Percentiles rank a stretch among this genome's conserved stretches.
Conservation (phyloP, 805 yeast species). For the Metschnikowia hibisci region DNA sequence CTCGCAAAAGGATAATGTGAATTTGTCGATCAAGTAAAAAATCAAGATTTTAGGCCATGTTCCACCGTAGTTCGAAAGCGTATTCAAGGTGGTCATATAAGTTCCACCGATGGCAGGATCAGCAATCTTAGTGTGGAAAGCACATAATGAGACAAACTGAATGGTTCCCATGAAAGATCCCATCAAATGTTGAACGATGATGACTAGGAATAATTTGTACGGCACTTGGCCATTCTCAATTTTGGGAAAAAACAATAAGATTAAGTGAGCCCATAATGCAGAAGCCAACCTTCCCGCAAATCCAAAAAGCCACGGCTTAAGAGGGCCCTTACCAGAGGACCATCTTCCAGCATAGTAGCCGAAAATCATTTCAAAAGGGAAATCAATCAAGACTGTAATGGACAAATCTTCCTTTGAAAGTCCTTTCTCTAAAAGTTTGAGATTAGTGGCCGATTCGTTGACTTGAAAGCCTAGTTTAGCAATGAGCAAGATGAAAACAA, state of each 20-base stretch:
- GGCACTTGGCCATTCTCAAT: conserved; percentile 40
- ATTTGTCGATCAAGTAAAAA: conserved; percentile 71
- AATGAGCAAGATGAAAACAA: conserved; percentile 69
- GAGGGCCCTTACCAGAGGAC: conserved; percentile 75
- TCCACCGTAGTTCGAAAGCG: conserved; percentile 90
- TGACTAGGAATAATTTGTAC: conserved; percentile 56
- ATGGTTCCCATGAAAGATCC: conserved; percentile 92
- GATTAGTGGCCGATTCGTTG: conserved; percentile 91
- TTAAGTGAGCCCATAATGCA: conserved; percentile 69
- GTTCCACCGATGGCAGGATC: conserved; percentile 97
- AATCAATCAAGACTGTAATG: conserved; percentile 86
- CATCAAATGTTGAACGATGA: conserved; percentile 76
- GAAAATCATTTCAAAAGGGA: conserved; percentile 91
- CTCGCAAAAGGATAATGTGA: conserved; percentile 64
- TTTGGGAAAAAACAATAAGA: conserved; percentile 69
- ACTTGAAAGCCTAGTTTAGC: conserved; percentile 93
- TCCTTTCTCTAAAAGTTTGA: conserved; percentile 87
- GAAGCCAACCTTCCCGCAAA: conserved; percentile 76
- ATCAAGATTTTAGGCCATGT: conserved; percentile 94
- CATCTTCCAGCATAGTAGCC: conserved; percentile 96
- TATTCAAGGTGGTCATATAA: conserved; percentile 93
- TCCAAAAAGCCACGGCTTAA: conserved; percentile 87
- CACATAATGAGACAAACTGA: conserved; percentile 90
- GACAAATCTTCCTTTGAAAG: conserved; percentile 91
- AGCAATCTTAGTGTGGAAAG: conserved; percentile 93